Base-by-base conservation (phyloP, 768 basidiomycete species). In the Termitomyces sp. region DNA sequence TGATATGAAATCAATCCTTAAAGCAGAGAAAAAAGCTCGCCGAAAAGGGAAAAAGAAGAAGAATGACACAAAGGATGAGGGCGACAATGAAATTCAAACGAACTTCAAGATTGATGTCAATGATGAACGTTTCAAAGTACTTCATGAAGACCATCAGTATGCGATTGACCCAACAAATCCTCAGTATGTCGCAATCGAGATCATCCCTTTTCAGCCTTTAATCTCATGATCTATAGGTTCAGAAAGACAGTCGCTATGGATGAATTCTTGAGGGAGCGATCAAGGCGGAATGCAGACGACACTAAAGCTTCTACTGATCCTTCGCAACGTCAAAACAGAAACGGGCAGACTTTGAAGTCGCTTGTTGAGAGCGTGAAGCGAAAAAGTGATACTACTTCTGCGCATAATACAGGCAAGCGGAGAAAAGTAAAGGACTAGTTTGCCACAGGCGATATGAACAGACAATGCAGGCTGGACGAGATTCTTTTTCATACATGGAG, bases 111-210 rank as follows among this genome's bases (percentile, higher is more conserved):
- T 98, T 65, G 78, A 99, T 68, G 85, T 94, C 59, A 81, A 82
- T 64, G 97, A 99, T 66, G 82, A 87, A 10, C 87, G 97, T 16
- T 98, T 98, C 79, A 84, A 84, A 67, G 87, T 82, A 22, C 67
- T 98, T 45, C 90, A 94, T 65, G 92, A 97, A 64, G 89, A 98
- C 66, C 86, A 92, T 65, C 82, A 87, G 33, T 98, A 92, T 63
- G 95, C 96, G 0, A 94, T 99, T 63, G 97, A 99, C 71, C 96
- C 97, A 20, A 90, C 84, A 54, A 91, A 98, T 73, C 94, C 96
- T 69, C 91, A 87, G 96, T 97, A 67, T 62, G 94, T 80, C 12
- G 10, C 32, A 46, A 61, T 35, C 40, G 35, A 52, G 33, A 24
- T 13, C n/a, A 20, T 56, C 10, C 20, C 20, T 33, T 3, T 57